These are phyloP conservation scores for Fomes fomentarius DNA, from an alignment of 1,284 basidiomycete species.

Conservation along the genomic window DNA sequence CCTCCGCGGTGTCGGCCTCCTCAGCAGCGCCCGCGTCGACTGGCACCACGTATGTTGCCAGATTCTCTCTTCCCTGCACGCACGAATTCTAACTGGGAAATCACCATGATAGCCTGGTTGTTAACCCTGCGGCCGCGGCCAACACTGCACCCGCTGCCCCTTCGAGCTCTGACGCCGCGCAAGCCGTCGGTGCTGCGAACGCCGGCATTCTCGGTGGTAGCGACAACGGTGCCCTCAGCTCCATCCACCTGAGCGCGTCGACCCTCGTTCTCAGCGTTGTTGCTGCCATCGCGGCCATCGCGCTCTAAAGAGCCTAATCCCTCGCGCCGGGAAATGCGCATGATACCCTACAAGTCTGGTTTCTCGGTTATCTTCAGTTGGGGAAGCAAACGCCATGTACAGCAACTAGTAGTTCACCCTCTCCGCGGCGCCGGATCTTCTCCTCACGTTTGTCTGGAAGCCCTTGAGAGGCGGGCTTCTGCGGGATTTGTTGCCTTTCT, in stretches of 20 bases:
- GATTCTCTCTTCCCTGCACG: neutral
- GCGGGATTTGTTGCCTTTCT: constrained; percentile 12
- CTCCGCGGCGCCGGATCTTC: constrained; percentile 24
- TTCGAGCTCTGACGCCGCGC: constrained; percentile 21
- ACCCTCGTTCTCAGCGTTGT: constrained; percentile 33
- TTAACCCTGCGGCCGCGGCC: constrained; percentile 20
- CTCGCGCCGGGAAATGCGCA: constrained; percentile 16
- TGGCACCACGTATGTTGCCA: constrained; percentile 26
- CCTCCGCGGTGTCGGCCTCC: constrained; percentile 14
- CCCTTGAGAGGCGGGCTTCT: constrained; percentile 21
- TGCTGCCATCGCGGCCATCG: constrained; percentile 30
- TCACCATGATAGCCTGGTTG: constrained; percentile 19
- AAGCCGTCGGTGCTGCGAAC: constrained; percentile 55
- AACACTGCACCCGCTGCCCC: constrained; percentile 25
- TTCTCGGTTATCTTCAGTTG: neutral
- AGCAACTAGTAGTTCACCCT: constrained; percentile 21
- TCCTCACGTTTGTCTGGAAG: constrained; percentile 13
- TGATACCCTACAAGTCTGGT: constrained; percentile 15
- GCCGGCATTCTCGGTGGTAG: constrained; percentile 42
- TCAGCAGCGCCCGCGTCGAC: neutral
- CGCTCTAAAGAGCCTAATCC: constrained; percentile 25
- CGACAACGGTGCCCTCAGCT: constrained; percentile 31
- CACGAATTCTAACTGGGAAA: neutral
- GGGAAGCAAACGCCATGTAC: constrained; percentile 27
- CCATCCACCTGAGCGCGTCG: constrained; percentile 29